Evolutionary conservation across 352 stramenopile genomes (phyloP).

Genomic region (Phytophthora pseudosyringae): DNA sequence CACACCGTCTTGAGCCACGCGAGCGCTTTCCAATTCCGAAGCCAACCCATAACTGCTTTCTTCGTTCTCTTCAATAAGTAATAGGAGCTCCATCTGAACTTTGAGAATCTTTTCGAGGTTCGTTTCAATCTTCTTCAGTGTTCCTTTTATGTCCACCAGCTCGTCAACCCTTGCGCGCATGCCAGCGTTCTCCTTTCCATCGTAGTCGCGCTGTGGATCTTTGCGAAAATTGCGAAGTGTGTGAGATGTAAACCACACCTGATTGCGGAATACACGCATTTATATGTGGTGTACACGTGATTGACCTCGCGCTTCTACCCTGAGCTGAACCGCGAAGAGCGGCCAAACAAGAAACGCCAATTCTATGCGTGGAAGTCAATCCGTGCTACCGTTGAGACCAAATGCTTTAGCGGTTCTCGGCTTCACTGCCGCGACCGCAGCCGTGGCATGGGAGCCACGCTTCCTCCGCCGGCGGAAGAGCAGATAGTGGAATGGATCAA

Average conservation of each 20-base stretch:
- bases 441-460: neutral
- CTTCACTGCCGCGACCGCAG: neutral
- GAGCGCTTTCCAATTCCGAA: neutral
- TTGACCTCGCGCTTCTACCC: neutral
- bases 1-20: neutral
- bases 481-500: conserved; percentile 10
- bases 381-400: neutral
- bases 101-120: no score
- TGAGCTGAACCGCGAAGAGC: neutral
- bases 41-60: neutral
- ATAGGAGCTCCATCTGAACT: neutral
- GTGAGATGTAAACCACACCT: neutral
- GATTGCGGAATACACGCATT: neutral
- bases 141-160: no score
- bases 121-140: no score
- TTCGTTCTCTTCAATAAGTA: neutral
- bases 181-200: no score
- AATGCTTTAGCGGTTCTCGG: neutral
- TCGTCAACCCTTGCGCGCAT: no score
- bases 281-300: neutral
- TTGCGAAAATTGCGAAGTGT: neutral
- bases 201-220: no score
- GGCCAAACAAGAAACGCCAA: conserved; percentile 2
- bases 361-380: neutral
- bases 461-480: neutral